phyloP scores from a whole-genome alignment of 2,329 filamentous ascomycete species.

The Plenodomus lindquistii region DNA sequence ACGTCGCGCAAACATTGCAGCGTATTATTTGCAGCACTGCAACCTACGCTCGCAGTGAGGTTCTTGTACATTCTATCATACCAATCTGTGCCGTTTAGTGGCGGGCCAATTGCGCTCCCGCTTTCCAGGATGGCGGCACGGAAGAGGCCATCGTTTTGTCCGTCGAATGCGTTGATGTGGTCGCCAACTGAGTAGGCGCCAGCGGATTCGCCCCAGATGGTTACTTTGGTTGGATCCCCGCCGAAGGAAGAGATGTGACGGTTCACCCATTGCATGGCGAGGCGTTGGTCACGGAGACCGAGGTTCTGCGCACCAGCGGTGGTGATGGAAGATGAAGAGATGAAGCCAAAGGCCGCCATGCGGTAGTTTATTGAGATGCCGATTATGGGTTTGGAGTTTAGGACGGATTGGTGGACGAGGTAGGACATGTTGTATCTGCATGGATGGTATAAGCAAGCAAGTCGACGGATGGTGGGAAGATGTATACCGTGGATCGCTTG shows the following conservation, averaged over 20 bases:
- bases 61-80: constrained; percentile 38
- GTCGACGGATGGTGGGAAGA: neutral
- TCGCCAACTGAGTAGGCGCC: constrained; percentile 61
- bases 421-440: constrained; percentile 37
- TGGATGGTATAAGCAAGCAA: neutral
- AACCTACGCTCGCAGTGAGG: constrained; percentile 31
- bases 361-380: constrained; percentile 52
- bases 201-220: constrained; percentile 64
- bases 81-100: constrained; percentile 38
- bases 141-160: constrained; percentile 45
- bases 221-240: constrained; percentile 61
- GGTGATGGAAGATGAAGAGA: constrained; percentile 48
- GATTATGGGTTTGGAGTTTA: constrained; percentile 37
- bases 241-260: constrained; percentile 57
- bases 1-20: constrained; percentile 32
- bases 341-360: constrained; percentile 55
- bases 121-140: constrained; percentile 49
- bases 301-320: constrained; percentile 47
- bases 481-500: constrained; percentile 34
- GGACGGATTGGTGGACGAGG: constrained; percentile 34
- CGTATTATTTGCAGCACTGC: constrained; percentile 22
- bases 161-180: constrained; percentile 46
- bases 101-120: constrained; percentile 35
- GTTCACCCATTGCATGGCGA: constrained; percentile 64
- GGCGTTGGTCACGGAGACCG: constrained; percentile 66